Evolutionary conservation across 169 alveolate genomes (phyloP).

Genomic region (Ichthyophthirius multifiliis): DNA sequence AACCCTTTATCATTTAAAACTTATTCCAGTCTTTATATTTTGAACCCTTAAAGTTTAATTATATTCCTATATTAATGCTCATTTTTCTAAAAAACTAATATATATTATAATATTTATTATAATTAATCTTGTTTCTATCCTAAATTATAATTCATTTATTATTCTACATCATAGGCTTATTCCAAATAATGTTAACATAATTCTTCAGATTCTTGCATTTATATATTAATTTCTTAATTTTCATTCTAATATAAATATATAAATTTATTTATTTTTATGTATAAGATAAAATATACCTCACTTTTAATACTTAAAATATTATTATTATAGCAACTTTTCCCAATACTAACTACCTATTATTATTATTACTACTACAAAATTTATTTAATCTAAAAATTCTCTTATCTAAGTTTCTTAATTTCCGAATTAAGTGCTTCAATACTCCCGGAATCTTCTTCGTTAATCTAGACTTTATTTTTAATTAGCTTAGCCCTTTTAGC

Average conservation of each 20-base stretch:
- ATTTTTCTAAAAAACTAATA: background rate
- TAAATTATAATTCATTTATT: constrained; percentile 22
- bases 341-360: no score
- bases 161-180: constrained; percentile 30
- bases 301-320: background rate
- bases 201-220: constrained; percentile 31
- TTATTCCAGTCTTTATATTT: constrained; percentile 23
- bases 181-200: constrained; percentile 29
- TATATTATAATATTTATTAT: constrained; percentile 10
- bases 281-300: background rate
- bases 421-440: constrained; percentile 56
- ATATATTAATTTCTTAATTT: constrained; percentile 6
- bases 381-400: constrained; percentile 28
- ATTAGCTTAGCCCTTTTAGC: constrained; percentile 86
- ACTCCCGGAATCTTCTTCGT: constrained; percentile 73
- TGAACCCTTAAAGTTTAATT: constrained; percentile 17
- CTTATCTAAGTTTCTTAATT: constrained; percentile 60
- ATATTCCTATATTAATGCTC: constrained; percentile 20
- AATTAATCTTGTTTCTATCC: constrained; percentile 16
- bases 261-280: background rate
- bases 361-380: no score
- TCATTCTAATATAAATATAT: constrained; percentile 9
- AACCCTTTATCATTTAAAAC: background rate
- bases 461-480: constrained; percentile 80
- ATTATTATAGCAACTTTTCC: no score